These are phyloP conservation scores for Cladosporium oxysporum DNA, from an alignment of 2,329 filamentous ascomycete genomes.

Conservation along the genomic window DNA sequence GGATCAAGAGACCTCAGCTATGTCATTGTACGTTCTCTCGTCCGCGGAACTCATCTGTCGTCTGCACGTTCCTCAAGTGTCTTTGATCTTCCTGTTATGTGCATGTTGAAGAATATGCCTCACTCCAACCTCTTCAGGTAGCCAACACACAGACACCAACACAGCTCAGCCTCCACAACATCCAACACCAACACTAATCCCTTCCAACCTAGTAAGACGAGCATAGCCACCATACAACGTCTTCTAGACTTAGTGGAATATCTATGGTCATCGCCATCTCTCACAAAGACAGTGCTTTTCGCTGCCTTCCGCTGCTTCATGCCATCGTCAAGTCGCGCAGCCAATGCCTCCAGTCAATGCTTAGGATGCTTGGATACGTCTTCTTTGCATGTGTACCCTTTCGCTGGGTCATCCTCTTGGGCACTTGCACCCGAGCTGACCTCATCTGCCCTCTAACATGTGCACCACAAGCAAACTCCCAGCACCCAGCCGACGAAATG, in stretches of 20 bases:
- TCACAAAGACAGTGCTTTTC: background rate
- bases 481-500: too few relatives aligned
- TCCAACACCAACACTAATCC: background rate
- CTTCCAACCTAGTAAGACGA: background rate
- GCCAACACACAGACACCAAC: background rate
- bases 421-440: background rate
- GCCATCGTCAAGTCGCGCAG: background rate
- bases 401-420: background rate
- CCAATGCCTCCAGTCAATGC: background rate
- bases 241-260: background rate
- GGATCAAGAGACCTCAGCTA: background rate
- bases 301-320: background rate
- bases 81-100: background rate
- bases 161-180: constrained; percentile 1
- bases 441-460: background rate
- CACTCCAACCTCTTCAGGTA: background rate
- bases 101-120: background rate
- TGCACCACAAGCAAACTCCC: background rate
- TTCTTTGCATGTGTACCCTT: background rate
- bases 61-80: background rate
- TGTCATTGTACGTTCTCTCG: background rate
- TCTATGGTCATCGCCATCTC: background rate
- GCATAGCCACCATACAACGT: background rate
- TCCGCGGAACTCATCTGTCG: background rate
- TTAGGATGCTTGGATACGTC: background rate